Evolutionary conservation across 352 stramenopile genomes (phyloP).

Genomic region (Phytophthora vignae): DNA sequence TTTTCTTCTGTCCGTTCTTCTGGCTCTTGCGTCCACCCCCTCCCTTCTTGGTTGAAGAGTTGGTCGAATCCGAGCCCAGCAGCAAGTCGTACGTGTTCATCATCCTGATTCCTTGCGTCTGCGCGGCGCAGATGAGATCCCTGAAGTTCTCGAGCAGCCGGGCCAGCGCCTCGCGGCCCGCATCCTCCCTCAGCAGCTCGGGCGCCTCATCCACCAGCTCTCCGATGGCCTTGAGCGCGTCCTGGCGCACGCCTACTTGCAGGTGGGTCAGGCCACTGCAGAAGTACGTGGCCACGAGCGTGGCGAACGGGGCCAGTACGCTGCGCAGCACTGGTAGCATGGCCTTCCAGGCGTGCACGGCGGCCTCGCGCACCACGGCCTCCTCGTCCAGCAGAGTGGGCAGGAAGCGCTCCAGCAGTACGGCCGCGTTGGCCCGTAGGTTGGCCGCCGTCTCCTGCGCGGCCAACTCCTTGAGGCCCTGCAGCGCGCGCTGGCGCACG

Average conservation of each 20-base stretch:
- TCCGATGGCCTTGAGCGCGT: conserved; percentile 76
- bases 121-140: conserved; percentile 68
- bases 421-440: conserved; percentile 73
- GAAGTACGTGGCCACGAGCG: conserved; percentile 80
- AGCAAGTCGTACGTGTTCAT: conserved; percentile 84
- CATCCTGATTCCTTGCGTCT: conserved; percentile 78
- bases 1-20: conserved; percentile 36
- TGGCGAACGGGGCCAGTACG: conserved; percentile 70
- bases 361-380: conserved; percentile 78
- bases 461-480: conserved; percentile 71
- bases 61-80: conserved; percentile 21
- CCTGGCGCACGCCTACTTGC: conserved; percentile 77
- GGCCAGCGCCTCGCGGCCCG: conserved; percentile 60
- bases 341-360: conserved; percentile 71
- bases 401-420: conserved; percentile 83
- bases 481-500: conserved; percentile 74
- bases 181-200: conserved; percentile 61
- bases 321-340: conserved; percentile 64
- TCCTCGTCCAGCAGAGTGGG: conserved; percentile 81
- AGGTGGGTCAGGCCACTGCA: conserved; percentile 84
- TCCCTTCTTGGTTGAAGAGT: conserved; percentile 16
- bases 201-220: conserved; percentile 68
- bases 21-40: conserved; percentile 17
- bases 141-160: conserved; percentile 84
- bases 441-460: conserved; percentile 54